Base-by-base conservation (phyloP, 257 asterid species). In the Nicotiana knightiana region DNA sequence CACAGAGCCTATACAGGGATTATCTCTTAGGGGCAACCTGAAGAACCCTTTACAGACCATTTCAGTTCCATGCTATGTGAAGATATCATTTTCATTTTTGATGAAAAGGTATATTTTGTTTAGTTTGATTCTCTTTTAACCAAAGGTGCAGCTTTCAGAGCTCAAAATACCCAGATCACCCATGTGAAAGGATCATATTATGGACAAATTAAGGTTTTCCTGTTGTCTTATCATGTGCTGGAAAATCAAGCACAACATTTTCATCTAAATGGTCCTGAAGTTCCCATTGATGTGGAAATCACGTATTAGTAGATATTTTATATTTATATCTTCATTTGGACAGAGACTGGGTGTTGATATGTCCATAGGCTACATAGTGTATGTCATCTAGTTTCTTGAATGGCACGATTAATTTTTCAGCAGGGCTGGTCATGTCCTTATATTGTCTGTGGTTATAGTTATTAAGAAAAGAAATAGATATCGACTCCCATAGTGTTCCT, bases 231-330 rank as follows among this genome's bases (percentile, higher is more conserved):
- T 73, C 62, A 24, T 73, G 79, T 48, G 61, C 3, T 48, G 79
- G 61, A 73, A 71, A 73, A 73, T 73, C 79, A 24, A 73, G 79
- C 4, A 37, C 62, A 48, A 12, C 39, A 6, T 73, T 73, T 71
- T 73, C 79, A 73, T 48, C 39, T 48, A 48, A 73, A 18, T 73
- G 61, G 79, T 73, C 79, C 61, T 71, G 39, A 43, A 46, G 79
- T 71, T 46, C 61, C 58, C 62, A 13, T 73, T 73, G 13, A 73
- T 73, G 24, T 12, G 79, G 79, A 73, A 48, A 73, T 35, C 79
- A 71, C 18, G 62, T 48, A 73, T 73, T 43, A 24, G 39, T 46
- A 48, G 15, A 43, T 43, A 43, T 71, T 9, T 71, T 46, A 18
- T 10, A 21, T 71, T 57, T 21, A 71, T 46, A 43, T 70, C 77